Percentiles rank a stretch among this genome's conserved stretches.
Conservation (phyloP, 2,329 filamentous ascomycete species). For the Penicillium sp. region DNA sequence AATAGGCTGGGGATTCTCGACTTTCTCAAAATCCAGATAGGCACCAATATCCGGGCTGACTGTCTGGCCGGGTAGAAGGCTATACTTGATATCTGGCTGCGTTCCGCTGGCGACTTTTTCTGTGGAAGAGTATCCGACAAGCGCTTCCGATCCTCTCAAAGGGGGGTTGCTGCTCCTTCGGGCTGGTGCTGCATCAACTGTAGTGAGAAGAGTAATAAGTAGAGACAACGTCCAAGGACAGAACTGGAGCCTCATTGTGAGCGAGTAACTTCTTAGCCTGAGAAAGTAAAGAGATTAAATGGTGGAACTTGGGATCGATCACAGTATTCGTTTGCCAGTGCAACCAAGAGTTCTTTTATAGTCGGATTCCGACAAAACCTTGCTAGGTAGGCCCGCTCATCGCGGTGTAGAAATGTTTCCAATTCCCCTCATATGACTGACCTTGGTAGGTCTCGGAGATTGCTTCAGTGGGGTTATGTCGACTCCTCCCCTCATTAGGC, state of each 20-base stretch:
- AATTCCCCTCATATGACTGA: not conserved
- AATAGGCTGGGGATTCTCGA: conserved; percentile 56
- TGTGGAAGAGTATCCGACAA: conserved; percentile 42
- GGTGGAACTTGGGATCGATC: not conserved
- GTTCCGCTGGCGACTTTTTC: conserved; percentile 37
- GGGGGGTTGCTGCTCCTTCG: conserved; percentile 24
- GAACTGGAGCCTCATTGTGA: conserved; percentile 15
- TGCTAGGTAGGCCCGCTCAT: not conserved
- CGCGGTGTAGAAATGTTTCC: not conserved
- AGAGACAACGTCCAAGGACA: not conserved
- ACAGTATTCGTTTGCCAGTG: not conserved
- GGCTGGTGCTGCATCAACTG: conserved; percentile 24
- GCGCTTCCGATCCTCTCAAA: conserved; percentile 28
- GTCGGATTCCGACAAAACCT: not conserved
- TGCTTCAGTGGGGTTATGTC: not conserved
- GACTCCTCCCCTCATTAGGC: not conserved
- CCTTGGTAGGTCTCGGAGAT: not conserved
- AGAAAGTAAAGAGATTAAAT: not conserved
- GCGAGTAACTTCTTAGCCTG: not conserved
- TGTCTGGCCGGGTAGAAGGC: conserved; percentile 53
- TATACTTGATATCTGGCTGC: conserved; percentile 39
- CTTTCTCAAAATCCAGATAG: conserved; percentile 56
- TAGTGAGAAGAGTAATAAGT: conserved; percentile 8
- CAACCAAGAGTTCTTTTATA: not conserved
- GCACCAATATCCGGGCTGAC: conserved; percentile 52